These are phyloP conservation scores for Fragaria ananassa DNA, from an alignment of 306 rosid species.

Conservation along the genomic window DNA sequence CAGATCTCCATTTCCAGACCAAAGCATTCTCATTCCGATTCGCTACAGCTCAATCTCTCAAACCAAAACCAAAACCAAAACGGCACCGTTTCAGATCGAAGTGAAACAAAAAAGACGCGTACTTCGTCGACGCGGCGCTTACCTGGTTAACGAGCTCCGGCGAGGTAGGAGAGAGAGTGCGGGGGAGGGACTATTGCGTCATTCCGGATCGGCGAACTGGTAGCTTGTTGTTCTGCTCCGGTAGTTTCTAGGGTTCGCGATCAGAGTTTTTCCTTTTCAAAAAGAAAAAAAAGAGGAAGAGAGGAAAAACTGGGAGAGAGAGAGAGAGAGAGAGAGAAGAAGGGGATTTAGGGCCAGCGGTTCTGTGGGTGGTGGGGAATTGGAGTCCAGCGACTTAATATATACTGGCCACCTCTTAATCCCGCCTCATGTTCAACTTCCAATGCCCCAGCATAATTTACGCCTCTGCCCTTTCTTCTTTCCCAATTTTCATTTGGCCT, in stretches of 20 bases:
- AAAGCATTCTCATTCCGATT: neutral
- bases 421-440: constrained; percentile 44
- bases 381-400: constrained; percentile 28
- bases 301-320: neutral
- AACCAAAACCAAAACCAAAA: neutral
- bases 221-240: neutral
- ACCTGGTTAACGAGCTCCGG: neutral
- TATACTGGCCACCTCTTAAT: constrained; percentile 35
- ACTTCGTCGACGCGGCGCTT: neutral
- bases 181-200: constrained; percentile 36
- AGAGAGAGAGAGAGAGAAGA: neutral
- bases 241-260: constrained; percentile 4
- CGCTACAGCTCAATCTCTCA: neutral
- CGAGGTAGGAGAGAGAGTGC: neutral
- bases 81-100: neutral
- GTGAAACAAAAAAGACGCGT: neutral
- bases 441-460: constrained; percentile 14
- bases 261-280: neutral
- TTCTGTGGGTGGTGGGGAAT: constrained; percentile 38
- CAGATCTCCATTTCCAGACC: constrained; percentile 21
- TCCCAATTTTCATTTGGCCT: neutral
- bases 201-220: constrained; percentile 26
- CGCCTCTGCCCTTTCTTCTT: constrained; percentile 23
- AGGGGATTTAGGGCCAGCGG: constrained; percentile 45
- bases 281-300: neutral